Conservation (phyloP, 1,284 basidiomycete species). For the Cutaneotrichosporon sp. region DNA sequence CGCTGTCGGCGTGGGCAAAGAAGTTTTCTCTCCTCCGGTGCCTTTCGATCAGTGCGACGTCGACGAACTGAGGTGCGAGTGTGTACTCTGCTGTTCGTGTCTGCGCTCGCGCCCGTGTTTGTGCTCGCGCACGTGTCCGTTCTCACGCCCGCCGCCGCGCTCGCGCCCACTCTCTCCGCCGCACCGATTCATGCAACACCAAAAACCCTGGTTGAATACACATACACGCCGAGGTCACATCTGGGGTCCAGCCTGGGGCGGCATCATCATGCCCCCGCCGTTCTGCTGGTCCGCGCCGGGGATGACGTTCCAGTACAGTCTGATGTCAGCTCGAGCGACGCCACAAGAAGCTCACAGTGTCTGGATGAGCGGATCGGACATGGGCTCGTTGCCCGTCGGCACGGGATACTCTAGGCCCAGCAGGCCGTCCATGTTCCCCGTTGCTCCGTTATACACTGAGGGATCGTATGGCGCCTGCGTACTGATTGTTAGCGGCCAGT, state of each 20-base stretch:
- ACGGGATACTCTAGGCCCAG: conserved; percentile 16
- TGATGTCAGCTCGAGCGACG: conserved; percentile 54
- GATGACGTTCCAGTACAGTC: conserved; percentile 22
- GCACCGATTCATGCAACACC: no score
- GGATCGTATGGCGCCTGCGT: conserved; percentile 5
- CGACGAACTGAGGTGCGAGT: no score
- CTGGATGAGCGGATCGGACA: conserved; percentile 18
- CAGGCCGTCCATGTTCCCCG: conserved; percentile 7
- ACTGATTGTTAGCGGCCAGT: not conserved
- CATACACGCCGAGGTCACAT: not conserved
- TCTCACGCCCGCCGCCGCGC: no score
- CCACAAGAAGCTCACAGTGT: conserved; percentile 12
- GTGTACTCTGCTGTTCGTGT: no score
- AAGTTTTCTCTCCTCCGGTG: no score
- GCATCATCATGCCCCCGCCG: not conserved
- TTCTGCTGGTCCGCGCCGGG: conserved; percentile 8
- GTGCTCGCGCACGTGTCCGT: no score
- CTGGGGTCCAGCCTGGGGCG: conserved; percentile 4
- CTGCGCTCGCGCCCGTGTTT: no score
- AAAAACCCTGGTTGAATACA: not conserved
- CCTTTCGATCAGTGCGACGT: no score
- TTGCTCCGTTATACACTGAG: not conserved
- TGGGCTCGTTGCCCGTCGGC: not conserved
- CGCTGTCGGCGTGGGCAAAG: no score
- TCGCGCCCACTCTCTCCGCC: no score